phyloP scores from a whole-genome alignment of 306 rosid genomes.

The Dicorynia guianensis region DNA sequence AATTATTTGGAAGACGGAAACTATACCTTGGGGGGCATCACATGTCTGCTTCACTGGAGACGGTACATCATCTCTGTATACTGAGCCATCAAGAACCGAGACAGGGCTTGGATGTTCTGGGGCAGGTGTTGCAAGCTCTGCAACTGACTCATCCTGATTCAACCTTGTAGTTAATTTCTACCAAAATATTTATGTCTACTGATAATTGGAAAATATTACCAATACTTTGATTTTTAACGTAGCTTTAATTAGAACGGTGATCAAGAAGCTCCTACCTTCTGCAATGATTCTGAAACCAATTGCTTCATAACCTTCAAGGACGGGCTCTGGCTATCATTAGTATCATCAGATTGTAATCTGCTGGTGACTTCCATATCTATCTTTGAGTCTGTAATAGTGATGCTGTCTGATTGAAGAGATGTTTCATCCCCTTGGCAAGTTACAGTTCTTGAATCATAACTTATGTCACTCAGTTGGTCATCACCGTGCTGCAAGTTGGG shows the following conservation, averaged over 20 bases:
- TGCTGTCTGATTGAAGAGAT: constrained; percentile 55
- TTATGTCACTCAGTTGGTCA: constrained; percentile 71
- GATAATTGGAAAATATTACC: constrained; percentile 17
- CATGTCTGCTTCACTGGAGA: constrained; percentile 67
- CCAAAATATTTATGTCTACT: constrained; percentile 31
- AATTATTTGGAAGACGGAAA: constrained; percentile 24
- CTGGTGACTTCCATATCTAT: constrained; percentile 66
- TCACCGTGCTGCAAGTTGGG: constrained; percentile 54
- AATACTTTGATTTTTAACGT: neutral
- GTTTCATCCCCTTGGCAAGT: constrained; percentile 70
- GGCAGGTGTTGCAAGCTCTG: constrained; percentile 59
- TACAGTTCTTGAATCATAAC: constrained; percentile 63
- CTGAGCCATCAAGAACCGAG: constrained; percentile 77
- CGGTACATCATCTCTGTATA: constrained; percentile 63
- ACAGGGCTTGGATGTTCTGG: constrained; percentile 85
- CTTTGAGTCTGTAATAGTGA: constrained; percentile 44
- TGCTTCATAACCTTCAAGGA: constrained; percentile 55
- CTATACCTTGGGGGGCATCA: constrained; percentile 64
- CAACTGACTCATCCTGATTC: constrained; percentile 56
- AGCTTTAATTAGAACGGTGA: constrained; percentile 27
- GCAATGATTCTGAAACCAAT: constrained; percentile 56
- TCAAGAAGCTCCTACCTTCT: constrained; percentile 54
- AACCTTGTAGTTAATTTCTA: constrained; percentile 60
- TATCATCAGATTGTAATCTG: constrained; percentile 46
- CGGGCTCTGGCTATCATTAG: constrained; percentile 55